Conservation (phyloP, 2,329 filamentous ascomycete species). For the Ambrosiella cleistominuta region DNA sequence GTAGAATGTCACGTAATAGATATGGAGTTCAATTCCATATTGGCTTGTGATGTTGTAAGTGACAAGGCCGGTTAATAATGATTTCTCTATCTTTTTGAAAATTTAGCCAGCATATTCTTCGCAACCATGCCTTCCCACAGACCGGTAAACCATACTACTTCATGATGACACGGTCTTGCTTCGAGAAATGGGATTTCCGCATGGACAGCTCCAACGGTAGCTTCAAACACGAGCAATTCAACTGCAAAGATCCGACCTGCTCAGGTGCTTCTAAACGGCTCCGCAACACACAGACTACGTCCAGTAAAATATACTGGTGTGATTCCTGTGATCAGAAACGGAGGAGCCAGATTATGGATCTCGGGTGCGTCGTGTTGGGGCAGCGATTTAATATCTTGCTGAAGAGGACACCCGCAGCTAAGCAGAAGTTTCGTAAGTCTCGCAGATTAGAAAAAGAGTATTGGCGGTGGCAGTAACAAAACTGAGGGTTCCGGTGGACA, state of each 20-base stretch:
- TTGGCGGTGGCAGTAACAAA: not conserved
- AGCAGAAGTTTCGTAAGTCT: conserved; percentile 2
- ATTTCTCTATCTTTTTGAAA: not conserved
- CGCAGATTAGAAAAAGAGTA: not conserved
- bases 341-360: not conserved
- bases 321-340: not conserved
- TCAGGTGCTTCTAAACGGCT: not conserved
- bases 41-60: too few relatives aligned
- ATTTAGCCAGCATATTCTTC: conserved; percentile 1
- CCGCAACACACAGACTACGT: not conserved
- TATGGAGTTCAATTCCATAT: too few relatives aligned
- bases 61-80: too few relatives aligned
- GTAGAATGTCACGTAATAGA: too few relatives aligned
- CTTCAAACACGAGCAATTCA: not conserved
- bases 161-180: not conserved
- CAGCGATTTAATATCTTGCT: not conserved
- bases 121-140: not conserved
- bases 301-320: not conserved
- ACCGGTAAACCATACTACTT: not conserved
- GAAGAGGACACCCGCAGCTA: not conserved
- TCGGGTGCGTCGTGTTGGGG: not conserved
- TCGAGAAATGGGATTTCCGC: not conserved
- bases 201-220: not conserved
- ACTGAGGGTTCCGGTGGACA: not conserved
- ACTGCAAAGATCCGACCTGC: not conserved